Base-by-base conservation (phyloP, 179 eudicot genomes). In the Carnegiea gigantea region DNA sequence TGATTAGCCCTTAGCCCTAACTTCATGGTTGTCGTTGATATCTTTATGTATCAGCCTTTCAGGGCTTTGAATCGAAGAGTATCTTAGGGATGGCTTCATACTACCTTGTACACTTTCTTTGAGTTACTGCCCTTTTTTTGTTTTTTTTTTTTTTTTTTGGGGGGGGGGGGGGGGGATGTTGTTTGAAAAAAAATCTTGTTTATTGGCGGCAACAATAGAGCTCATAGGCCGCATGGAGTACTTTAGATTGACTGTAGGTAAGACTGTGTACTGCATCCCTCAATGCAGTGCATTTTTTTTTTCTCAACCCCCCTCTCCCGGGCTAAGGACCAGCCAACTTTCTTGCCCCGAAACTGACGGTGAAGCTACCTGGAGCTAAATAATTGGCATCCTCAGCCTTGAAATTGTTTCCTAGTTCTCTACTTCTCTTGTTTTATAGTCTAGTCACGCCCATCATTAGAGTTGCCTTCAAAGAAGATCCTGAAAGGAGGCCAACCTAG, bases 1-100 rank as follows among this genome's bases (percentile, higher is more conserved):
- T 97, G 76, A 82, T 82, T 71, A 23, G 6, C 43, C 73, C 21
- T 70, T 36, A 70, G 23, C 23, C 46, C 73, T 70, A 70, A 0
- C 14, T 65, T 65, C 18, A 9, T n/a, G 71, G 36, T 33, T 40
- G 44, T 7, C 3, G 7, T 40, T 7, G 9, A 40, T 40, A 28
- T 12, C 33, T 65, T 26, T 26, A n/a, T 33, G 28, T 30, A 30
- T 62, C 5, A 28, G 40, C 20, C 18, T 33, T 7, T 79, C 40
- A 7, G 59, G 59, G 72, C 46, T 40, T n/a, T 38, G 13, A 23
- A 38, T 54, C 10, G 40, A 9, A 43, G 33, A 24, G 72, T 54
- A 1, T 8, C 48, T 24, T 24, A 7, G 51, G 67, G 77, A 70
- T 49, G 20, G 18, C 48, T 3, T 68, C 43, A 40, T 53, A 9